Percentiles rank a stretch among this genome's conserved stretches.
Evolutionary conservation across 495 filamentous ascomycete species (phyloP).

Genomic region (Daldinia loculata): DNA sequence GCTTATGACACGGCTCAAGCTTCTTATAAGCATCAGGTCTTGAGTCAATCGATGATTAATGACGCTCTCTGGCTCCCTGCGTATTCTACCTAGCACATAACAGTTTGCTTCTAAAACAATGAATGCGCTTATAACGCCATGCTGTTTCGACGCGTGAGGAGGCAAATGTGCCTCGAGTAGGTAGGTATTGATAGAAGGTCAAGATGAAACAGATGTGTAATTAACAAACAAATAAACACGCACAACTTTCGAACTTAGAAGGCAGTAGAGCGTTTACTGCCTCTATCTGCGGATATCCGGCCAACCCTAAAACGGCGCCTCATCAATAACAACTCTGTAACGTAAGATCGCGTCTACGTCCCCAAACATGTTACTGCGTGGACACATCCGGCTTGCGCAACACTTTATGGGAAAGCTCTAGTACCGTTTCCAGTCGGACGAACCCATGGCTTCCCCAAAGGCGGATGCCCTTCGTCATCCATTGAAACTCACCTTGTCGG

Average conservation of each 20-base stretch:
- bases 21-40: constrained; percentile 26
- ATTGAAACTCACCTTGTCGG: constrained; percentile 40
- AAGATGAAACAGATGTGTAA: constrained; percentile 29
- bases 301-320: constrained; percentile 26
- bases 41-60: constrained; percentile 16
- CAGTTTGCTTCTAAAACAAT: constrained; percentile 35
- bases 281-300: constrained; percentile 38
- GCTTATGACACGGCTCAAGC: neutral
- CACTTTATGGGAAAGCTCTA: constrained; percentile 20
- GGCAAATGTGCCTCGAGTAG: constrained; percentile 8
- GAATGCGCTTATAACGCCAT: constrained; percentile 25
- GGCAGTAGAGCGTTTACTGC: neutral
- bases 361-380: constrained; percentile 36
- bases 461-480: constrained; percentile 35
- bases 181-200: constrained; percentile 38
- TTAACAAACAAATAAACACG: constrained; percentile 23
- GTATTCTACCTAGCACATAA: constrained; percentile 15
- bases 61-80: constrained; percentile 8
- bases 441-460: constrained; percentile 29
- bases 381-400: constrained; percentile 28
- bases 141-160: constrained; percentile 18
- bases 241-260: constrained; percentile 11
- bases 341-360: constrained; percentile 19
- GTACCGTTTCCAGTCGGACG: constrained; percentile 38
- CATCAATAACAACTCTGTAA: constrained; percentile 21